These are phyloP conservation scores for Omphalea diandra DNA, from an alignment of 441 rosid genomes.

Conservation along the genomic window DNA sequence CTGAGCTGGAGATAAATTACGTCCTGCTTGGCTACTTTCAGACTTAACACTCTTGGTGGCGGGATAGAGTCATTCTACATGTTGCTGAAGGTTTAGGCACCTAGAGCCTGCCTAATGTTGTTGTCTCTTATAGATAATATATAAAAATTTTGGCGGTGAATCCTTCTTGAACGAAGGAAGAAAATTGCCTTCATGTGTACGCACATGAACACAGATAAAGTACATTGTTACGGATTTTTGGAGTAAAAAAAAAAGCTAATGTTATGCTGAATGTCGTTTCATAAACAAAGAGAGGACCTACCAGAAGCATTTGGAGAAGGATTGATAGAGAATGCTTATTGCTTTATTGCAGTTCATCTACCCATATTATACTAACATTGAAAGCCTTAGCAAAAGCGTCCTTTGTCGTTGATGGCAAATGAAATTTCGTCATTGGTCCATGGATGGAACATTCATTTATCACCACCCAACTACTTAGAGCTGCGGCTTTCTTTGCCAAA, in stretches of 20 bases:
- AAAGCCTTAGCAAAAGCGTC: conserved; percentile 10
- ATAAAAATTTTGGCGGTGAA: not conserved
- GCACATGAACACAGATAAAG: not conserved
- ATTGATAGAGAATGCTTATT: conserved; percentile 1
- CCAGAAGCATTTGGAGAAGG: not conserved
- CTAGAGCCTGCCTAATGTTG: too few species aligned
- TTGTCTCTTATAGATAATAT: too few species aligned
- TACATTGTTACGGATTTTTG: not conserved
- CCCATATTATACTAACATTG: conserved; percentile 4
- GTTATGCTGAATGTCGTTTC: not conserved
- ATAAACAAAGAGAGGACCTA: conserved; percentile 5
- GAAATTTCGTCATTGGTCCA: not conserved
- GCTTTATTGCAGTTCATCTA: conserved; percentile 1
- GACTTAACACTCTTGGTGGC: too few species aligned
- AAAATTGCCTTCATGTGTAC: not conserved
- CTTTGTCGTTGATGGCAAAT: conserved; percentile 11
- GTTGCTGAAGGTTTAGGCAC: too few species aligned
- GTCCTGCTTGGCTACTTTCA: too few species aligned
- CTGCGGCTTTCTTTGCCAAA: conserved; percentile 11
- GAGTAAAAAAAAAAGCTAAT: not conserved
- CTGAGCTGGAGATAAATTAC: too few species aligned
- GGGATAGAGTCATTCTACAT: too few species aligned
- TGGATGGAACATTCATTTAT: conserved; percentile 13
- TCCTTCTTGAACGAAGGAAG: not conserved
- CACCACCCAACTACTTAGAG: conserved; percentile 21